Conservation (phyloP, 148 eudicot genomes). For the Silene latifolia region DNA sequence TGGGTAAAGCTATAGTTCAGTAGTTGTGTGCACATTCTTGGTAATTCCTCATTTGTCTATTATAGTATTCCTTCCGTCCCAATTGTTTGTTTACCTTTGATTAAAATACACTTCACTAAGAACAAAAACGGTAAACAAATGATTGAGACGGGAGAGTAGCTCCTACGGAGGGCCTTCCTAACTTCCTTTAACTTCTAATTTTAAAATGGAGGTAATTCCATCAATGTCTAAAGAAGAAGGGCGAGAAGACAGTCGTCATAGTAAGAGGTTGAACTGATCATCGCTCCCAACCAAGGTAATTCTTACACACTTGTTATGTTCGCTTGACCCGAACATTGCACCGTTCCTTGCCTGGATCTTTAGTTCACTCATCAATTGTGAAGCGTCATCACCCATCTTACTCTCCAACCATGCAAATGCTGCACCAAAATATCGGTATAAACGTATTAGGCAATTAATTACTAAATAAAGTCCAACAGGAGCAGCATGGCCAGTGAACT, state of each 20-base stretch:
- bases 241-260: slow-evolving; percentile 40
- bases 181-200: not conserved
- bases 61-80: too few species aligned
- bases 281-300: slow-evolving; percentile 60
- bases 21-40: too few species aligned
- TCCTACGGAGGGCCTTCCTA: not conserved
- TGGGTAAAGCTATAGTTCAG: too few species aligned
- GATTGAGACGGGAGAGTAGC: too few species aligned
- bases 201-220: too few species aligned
- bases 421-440: slow-evolving; percentile 13
- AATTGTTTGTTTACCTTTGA: too few species aligned
- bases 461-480: slow-evolving; percentile 15
- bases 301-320: slow-evolving; percentile 38
- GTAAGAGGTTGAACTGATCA: slow-evolving; percentile 48
- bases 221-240: not conserved
- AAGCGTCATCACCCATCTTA: slow-evolving; percentile 43
- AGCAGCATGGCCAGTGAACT: slow-evolving; percentile 78
- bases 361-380: slow-evolving; percentile 34
- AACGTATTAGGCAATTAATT: too few species aligned
- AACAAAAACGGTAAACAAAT: too few species aligned
- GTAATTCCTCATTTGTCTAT: too few species aligned
- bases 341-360: slow-evolving; percentile 53
- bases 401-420: slow-evolving; percentile 80
- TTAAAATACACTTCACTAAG: too few species aligned
- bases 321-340: slow-evolving; percentile 39